Evolutionary conservation across 1,139 yeast genomes (phyloP), one percentile per base, ranked within the genome.

Genomic region (Protomyces gravidus): DNA sequence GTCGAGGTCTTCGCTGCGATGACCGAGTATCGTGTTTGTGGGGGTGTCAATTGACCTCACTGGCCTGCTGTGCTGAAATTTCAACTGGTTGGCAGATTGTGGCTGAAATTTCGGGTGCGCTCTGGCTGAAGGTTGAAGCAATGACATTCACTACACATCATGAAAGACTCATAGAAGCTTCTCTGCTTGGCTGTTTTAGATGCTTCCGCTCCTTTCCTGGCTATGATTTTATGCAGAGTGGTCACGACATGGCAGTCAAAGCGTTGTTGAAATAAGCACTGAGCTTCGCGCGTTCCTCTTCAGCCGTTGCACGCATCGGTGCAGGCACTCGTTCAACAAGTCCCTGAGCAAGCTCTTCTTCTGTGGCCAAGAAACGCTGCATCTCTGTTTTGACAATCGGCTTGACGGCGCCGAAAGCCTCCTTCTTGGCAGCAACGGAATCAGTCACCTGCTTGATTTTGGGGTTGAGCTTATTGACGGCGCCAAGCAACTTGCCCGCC

Each of bases 401-500:
- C 50, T 52, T 52, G 45, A 52, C 28, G 9, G 50, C 9, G 19
- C 57, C 57, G 5, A 42, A 52, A 27, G 28, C 45, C 7, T 30
- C 28, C 11, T 36, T 28, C 17, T 45, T 42, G 32, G 21, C 50
- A 4, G 25, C 23, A 11, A 52, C 57, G 13, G 42, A 30, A 5
- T 27, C 42, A 3, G 57, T 52, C 9, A 48, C 33, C 28, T 25
- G 42, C 57, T 52, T 52, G 50, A 52, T 32, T 23, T 23, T 23
- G 9, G 57, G 57, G n/a, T 52, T 48, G 32, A 52, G 28, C 23
- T 42, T 48, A 9, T 21, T 45, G 33, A 52, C 40, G n/a, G 50
- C 57, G 13, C 32, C 42, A 4, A 52, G 45, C 17, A 52, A 36
- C 15, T 45, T 28, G 19, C 50, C 28, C 9, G 57, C 57, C 5